Conservation (phyloP, 441 rosid genomes). For the Eruca vesicaria region DNA sequence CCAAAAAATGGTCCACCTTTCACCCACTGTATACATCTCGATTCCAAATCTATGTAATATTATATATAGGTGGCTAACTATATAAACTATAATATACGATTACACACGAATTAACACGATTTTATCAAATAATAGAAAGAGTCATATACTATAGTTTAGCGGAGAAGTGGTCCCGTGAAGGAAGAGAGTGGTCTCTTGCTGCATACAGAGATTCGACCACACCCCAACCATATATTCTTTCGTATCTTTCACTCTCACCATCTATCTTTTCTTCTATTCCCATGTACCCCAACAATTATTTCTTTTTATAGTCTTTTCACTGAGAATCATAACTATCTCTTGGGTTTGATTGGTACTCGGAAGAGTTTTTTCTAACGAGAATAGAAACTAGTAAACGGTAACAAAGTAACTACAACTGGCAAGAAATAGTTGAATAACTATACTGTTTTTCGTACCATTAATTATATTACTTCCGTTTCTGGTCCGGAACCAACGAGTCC, state of each 20-base stretch:
- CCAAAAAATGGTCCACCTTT: constrained; percentile 23
- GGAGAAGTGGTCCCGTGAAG: constrained; percentile 21
- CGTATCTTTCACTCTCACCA: constrained; percentile 7
- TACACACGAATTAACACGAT: constrained; percentile 7
- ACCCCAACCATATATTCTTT: constrained; percentile 31
- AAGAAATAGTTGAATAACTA: background rate
- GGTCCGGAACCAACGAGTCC: background rate
- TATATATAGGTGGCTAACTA: background rate
- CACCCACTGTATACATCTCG: background rate
- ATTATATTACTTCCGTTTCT: background rate
- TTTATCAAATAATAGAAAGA: background rate
- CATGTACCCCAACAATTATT: background rate
- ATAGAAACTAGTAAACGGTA: background rate
- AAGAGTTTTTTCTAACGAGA: background rate
- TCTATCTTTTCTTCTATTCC: constrained; percentile 15
- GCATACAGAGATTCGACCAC: constrained; percentile 30
- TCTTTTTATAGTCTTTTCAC: background rate
- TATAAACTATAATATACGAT: background rate
- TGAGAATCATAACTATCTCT: background rate
- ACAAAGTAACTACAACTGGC: background rate
- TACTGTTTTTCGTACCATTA: background rate
- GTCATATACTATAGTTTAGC: background rate
- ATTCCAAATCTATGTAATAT: background rate
- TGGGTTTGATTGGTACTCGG: background rate
- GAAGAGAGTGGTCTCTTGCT: constrained; percentile 21